These are phyloP conservation scores for Sugiyamaella valdiviana DNA, from an alignment of 805 yeast species.

Conservation along the genomic window DNA sequence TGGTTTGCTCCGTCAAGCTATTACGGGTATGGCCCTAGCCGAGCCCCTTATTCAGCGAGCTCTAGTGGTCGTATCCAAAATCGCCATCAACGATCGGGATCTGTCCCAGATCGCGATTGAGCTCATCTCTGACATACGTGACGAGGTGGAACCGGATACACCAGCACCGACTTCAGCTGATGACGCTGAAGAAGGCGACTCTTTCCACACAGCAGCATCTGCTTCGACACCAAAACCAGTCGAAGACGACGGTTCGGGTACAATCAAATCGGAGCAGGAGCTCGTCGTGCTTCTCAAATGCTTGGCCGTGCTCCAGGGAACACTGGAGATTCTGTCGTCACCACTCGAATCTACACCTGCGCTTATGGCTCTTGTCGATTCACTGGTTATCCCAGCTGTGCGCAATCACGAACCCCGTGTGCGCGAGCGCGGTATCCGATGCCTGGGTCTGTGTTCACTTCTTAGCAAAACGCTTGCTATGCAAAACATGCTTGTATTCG, in stretches of 20 bases:
- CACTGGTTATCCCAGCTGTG: constrained; percentile 75
- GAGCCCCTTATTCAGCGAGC: constrained; percentile 51
- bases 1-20: constrained; percentile 41
- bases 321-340: constrained; percentile 60
- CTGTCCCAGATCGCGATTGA: constrained; percentile 81
- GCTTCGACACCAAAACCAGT: constrained; percentile 8
- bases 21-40: constrained; percentile 48
- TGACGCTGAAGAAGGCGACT: constrained; percentile 34
- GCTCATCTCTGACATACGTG: constrained; percentile 77
- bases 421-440: constrained; percentile 59
- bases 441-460: constrained; percentile 75
- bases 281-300: constrained; percentile 44
- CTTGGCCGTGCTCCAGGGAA: constrained; percentile 58
- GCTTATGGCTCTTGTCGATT: constrained; percentile 61
- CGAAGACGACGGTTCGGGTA: not conserved
- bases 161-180: constrained; percentile 19
- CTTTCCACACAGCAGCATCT: constrained; percentile 21
- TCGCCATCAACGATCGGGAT: constrained; percentile 76
- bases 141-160: constrained; percentile 42
- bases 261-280: constrained; percentile 19
- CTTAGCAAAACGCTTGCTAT: constrained; percentile 59
- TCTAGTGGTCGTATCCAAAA: constrained; percentile 57
- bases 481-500: constrained; percentile 57
- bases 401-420: constrained; percentile 49
- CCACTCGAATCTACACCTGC: constrained; percentile 61